These are phyloP conservation scores for Dalbergia cochinchinensis DNA, from an alignment of 306 rosid genomes.

Conservation along the genomic window DNA sequence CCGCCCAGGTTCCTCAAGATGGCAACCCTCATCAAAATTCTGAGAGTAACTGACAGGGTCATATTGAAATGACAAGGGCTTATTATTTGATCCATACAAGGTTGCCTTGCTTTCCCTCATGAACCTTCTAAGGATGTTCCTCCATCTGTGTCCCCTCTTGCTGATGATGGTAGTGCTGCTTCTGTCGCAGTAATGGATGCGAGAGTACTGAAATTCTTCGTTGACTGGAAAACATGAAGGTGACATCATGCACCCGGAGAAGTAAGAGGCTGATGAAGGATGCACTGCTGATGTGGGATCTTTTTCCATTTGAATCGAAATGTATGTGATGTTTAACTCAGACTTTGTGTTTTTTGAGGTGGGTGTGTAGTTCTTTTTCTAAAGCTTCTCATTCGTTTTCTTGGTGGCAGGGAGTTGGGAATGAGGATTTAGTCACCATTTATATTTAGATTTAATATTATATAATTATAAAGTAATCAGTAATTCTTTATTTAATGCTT, in stretches of 20 bases:
- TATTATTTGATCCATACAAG: slow-evolving; percentile 37
- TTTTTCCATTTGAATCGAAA: slow-evolving; percentile 44
- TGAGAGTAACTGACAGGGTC: slow-evolving; percentile 73
- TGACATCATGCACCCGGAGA: slow-evolving; percentile 45
- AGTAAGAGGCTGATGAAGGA: slow-evolving; percentile 14
- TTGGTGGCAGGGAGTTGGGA: neutral
- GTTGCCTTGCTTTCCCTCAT: slow-evolving; percentile 48
- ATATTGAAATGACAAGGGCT: slow-evolving; percentile 61
- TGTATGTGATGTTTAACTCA: neutral
- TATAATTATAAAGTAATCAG: neutral
- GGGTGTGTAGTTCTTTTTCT: neutral
- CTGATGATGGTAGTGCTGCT: neutral
- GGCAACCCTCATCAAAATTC: slow-evolving; percentile 70
- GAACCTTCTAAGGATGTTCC: slow-evolving; percentile 55
- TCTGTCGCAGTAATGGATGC: slow-evolving; percentile 39
- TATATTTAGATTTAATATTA: neutral
- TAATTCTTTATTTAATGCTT: neutral
- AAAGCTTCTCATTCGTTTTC: neutral
- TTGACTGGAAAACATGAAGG: slow-evolving; percentile 53
- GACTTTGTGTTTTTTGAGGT: neutral
- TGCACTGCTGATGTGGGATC: slow-evolving; percentile 26
- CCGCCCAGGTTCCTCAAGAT: slow-evolving; percentile 48
- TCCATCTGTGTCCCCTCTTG: slow-evolving; percentile 45
- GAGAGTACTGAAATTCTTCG: slow-evolving; percentile 54
- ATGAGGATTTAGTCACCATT: slow-evolving; percentile 6